Evolutionary conservation across 1,284 basidiomycete genomes (phyloP).

Genomic region (Apiotrichum gamsii): DNA sequence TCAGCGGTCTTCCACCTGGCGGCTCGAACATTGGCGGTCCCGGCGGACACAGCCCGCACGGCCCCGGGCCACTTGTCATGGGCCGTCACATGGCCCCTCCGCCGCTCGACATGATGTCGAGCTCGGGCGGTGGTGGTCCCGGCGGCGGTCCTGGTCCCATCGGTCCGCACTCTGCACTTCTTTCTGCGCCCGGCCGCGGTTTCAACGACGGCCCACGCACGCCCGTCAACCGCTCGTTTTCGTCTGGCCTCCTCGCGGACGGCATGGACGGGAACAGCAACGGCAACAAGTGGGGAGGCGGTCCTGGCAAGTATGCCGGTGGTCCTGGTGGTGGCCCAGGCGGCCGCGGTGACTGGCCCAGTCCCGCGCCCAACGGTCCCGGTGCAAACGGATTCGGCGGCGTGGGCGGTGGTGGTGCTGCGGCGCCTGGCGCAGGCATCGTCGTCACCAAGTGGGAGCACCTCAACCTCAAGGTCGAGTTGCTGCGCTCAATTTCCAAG

Average conservation of each 20-base stretch:
- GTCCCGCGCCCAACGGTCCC: conserved; percentile 3
- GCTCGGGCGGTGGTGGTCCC: too few relatives aligned
- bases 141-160: background rate
- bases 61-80: conserved; percentile 1
- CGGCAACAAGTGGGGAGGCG: conserved; percentile 17
- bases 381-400: conserved; percentile 6
- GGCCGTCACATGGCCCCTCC: conserved; percentile 7
- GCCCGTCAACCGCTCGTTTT: conserved; percentile 14
- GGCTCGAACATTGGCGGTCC: conserved; percentile 7
- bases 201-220: conserved; percentile 10
- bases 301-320: conserved; percentile 1
- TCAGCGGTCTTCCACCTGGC: conserved; percentile 2
- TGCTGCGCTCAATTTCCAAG: conserved; percentile 81
- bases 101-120: conserved; percentile 8
- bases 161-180: background rate
- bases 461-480: conserved; percentile 73
- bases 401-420: conserved; percentile 32
- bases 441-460: conserved; percentile 96
- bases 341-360: conserved; percentile 10
- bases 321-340: conserved; percentile 3
- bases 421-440: conserved; percentile 66
- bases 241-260: conserved; percentile 12
- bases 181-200: conserved; percentile 6
- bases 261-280: too few relatives aligned
- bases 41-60: background rate